Evolutionary conservation across 2,329 filamentous ascomycete genomes (phyloP), one percentile per base, ranked within the genome.

Genomic region (Beauveria varroae): DNA sequence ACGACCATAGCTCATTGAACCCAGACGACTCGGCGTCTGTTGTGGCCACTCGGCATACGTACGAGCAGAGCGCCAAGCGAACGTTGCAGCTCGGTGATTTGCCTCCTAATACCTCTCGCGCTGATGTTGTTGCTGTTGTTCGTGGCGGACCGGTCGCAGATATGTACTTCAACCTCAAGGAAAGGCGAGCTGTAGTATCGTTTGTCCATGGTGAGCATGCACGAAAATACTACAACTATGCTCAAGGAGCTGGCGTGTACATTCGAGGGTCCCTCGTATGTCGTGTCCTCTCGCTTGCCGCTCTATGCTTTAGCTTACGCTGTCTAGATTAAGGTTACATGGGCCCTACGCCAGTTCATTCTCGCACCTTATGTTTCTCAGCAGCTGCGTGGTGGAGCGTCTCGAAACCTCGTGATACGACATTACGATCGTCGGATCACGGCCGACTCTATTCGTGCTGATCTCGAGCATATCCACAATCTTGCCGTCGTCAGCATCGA

Each of bases 391-490:
- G 77, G 73, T 53, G 89, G 90, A 16, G 88, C 88, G 16, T 89
- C 85, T 47, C 85, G 91, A 63, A 95, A 93, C 67, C 72, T 96
- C 43, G 75, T 93, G 22, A 81, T 96, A 47, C 82, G 82, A 62
- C 80, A 81, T 10, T 83, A 82, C 65, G 78, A 78, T 66, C 75
- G 75, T 58, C 80, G 76, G 58, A 76, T 89, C 65, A 91, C 86
- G 0, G 86, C 86, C 65, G 75, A 82, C 8, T 74, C 75, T 18
- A 85, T 96, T 64, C 85, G 88, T 12, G 81, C 86, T 5, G 89
- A 96, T 67, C 79, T 95, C 43, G 87, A 92, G 26, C 91, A 96
- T 70, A 93, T 96, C 63, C 86, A 93, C 75, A 90, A 90, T 64
- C 79, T 96, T 1, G 77, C 87, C 24, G 82, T 96, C 12, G 79